Evolutionary conservation across 2,329 filamentous ascomycete genomes (phyloP).

Genomic region (Penicillium carneum): DNA sequence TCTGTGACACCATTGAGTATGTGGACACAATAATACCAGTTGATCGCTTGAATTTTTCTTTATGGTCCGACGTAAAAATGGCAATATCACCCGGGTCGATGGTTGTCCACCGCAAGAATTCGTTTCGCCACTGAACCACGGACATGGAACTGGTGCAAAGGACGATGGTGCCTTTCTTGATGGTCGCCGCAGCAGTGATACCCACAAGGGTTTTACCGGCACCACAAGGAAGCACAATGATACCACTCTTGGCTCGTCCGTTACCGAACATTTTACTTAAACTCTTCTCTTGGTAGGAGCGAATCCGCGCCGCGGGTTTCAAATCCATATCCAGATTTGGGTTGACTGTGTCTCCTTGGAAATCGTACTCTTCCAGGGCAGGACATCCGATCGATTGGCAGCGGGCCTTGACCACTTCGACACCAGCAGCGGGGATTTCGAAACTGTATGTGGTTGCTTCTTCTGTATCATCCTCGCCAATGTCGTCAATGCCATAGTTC

Average conservation of each 20-base stretch:
- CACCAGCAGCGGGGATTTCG: slow-evolving; percentile 80
- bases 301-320: slow-evolving; percentile 58
- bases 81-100: slow-evolving; percentile 92
- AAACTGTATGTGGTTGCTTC: slow-evolving; percentile 90
- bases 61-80: slow-evolving; percentile 92
- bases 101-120: slow-evolving; percentile 99
- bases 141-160: slow-evolving; percentile 98
- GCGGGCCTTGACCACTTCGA: slow-evolving; percentile 86
- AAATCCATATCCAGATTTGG: slow-evolving; percentile 93
- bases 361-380: slow-evolving; percentile 95
- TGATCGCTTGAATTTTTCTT: slow-evolving; percentile 82
- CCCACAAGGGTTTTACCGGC: slow-evolving; percentile 96
- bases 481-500: slow-evolving; percentile 71
- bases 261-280: slow-evolving; percentile 99
- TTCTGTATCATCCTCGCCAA: slow-evolving; percentile 79
- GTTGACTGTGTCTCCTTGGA: slow-evolving; percentile 87
- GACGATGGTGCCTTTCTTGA: slow-evolving; percentile 95
- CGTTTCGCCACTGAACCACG: slow-evolving; percentile 92
- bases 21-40: slow-evolving; percentile 97
- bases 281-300: slow-evolving; percentile 88
- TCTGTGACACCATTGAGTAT: slow-evolving; percentile 98
- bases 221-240: slow-evolving; percentile 95
- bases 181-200: slow-evolving; percentile 96
- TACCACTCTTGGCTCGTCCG: slow-evolving; percentile 92
- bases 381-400: slow-evolving; percentile 87